Evolutionary conservation across 768 basidiomycete genomes (phyloP).

Genomic region (Lactarius akahatsu): DNA sequence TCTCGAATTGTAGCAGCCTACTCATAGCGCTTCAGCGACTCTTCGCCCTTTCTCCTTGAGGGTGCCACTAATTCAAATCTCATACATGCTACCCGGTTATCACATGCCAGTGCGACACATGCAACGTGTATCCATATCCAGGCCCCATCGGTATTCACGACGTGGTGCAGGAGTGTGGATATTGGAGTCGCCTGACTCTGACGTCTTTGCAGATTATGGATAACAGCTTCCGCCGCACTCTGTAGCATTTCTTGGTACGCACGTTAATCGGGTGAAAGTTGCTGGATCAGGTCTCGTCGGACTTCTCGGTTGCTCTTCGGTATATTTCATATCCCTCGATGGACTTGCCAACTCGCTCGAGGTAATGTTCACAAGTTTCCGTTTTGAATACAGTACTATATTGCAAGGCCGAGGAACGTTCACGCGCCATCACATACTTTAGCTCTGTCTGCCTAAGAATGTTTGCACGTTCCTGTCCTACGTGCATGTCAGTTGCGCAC

Average conservation of each 20-base stretch:
- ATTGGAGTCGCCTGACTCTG: neutral
- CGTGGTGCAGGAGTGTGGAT: neutral
- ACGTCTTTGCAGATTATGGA: neutral
- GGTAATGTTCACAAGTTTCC: neutral
- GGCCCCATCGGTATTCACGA: neutral
- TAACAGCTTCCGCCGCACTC: neutral
- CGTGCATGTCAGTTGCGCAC: neutral
- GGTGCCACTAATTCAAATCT: neutral
- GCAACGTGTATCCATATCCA: neutral
- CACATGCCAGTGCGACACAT: neutral
- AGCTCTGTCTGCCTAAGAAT: neutral
- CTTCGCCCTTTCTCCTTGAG: neutral
- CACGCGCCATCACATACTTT: too few species aligned
- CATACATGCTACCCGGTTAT: neutral
- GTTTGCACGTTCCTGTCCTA: neutral
- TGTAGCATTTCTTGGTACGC: neutral
- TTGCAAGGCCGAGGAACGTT: neutral
- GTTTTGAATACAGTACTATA: neutral
- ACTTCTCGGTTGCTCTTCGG: neutral
- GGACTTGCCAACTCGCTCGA: neutral
- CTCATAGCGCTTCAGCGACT: neutral
- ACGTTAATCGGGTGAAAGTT: neutral
- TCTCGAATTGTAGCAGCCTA: neutral
- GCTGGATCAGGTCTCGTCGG: neutral
- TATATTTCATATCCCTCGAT: neutral